Evolutionary conservation across 2,329 filamentous ascomycete species (phyloP).

Genomic region (Akanthomyces uredinophilus): DNA sequence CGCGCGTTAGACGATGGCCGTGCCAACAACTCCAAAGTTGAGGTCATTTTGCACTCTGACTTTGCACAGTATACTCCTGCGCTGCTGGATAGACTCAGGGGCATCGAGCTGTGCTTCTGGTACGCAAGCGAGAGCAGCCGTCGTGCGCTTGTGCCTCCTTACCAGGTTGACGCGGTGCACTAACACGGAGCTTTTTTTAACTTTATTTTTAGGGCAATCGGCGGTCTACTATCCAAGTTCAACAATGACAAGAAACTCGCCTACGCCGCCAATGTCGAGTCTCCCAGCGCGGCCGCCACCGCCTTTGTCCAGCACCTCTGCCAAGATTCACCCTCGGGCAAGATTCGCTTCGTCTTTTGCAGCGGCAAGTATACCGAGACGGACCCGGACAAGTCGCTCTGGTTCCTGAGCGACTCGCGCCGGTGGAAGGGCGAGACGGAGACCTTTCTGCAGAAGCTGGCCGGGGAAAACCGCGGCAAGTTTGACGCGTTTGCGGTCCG

Average conservation of each 20-base stretch:
- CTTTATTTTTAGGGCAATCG: conserved; percentile 32
- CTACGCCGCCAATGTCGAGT: conserved; percentile 53
- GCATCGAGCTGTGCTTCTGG: conserved; percentile 61
- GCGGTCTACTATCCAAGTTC: conserved; percentile 40
- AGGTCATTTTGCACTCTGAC: conserved; percentile 46
- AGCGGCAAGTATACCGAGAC: conserved; percentile 32
- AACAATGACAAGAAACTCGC: conserved; percentile 40
- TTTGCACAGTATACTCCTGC: conserved; percentile 46
- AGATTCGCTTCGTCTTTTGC: conserved; percentile 40
- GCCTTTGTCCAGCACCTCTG: conserved; percentile 40
- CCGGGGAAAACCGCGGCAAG: conserved; percentile 26
- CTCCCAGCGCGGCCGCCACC: conserved; percentile 54
- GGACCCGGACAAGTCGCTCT: conserved; percentile 30
- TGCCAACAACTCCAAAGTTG: conserved; percentile 42
- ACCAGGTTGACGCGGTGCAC: neutral
- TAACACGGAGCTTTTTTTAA: neutral
- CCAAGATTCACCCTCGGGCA: conserved; percentile 25
- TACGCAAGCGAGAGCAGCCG: conserved; percentile 30
- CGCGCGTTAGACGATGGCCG: conserved; percentile 39
- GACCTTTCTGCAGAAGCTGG: conserved; percentile 34
- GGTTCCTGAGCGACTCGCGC: conserved; percentile 33
- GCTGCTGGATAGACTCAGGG: conserved; percentile 33
- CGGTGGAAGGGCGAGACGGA: conserved; percentile 36
- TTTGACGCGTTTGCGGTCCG: conserved; percentile 35
- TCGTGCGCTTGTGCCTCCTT: neutral